Evolutionary conservation across 2,329 filamentous ascomycete species (phyloP), one percentile per base, ranked within the genome.

Genomic region (Grosmannia serpens): DNA sequence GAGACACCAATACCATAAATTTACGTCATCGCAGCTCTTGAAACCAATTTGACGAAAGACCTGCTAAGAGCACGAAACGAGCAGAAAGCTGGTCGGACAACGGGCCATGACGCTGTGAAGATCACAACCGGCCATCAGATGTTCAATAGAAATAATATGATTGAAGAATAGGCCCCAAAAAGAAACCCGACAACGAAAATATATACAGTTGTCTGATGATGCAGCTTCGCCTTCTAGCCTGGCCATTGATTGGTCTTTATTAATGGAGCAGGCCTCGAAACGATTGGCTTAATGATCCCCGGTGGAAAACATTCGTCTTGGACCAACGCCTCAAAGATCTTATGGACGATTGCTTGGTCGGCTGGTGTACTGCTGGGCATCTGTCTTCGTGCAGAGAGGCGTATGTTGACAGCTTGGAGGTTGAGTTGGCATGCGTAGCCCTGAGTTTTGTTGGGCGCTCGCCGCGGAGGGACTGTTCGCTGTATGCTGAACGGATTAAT

Each of bases 231-330:
- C 26, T 20, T 20, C 53, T 31, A 13, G 29, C 22, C 9, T 4
- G 3, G 44, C 31, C 35, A 20, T 24, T 26, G 10, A 31, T 17
- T 50, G 29, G 44, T 29, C 22, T 52, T 22, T 29, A 1, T 53
- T 27, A 55, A 9, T 51, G 35, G 10, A 53, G 44, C 1, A 50
- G 11, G 24, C 51, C 22, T 47, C 75, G 73, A 57, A 77, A 69
- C 10, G 74, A 71, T 59, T 73, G 70, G 22, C 71, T 69, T 63
- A 73, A 67, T 29, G 70, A 64, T 15, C 71, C 71, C 50, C 69
- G 69, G 62, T 73, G 74, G 57, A 71, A 65, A 35, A 65, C 65
- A 9, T 71, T 67, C 9, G 70, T 68, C 59, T 67, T 72, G 27
- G 68, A 64, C 74, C 73, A 74, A 57, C 70, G 69, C 49, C 67